Evolutionary conservation across 2,329 filamentous ascomycete species (phyloP), one percentile per base, ranked within the genome.

Genomic region (Ceratocystiopsis sp.): DNA sequence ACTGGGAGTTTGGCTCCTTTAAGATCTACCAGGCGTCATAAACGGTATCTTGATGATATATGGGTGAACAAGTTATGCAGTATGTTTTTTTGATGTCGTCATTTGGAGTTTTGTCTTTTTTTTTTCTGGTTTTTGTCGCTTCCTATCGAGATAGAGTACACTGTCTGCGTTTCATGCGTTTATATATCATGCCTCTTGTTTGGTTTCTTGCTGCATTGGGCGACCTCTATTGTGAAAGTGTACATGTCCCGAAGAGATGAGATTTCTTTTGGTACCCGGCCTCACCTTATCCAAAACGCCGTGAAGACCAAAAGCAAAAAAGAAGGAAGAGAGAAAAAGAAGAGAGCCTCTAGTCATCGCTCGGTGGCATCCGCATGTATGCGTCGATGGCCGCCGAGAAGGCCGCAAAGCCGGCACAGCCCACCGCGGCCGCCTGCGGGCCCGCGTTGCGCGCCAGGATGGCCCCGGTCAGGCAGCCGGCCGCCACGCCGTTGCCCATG

Each of bases 361-460:
- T 75, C 13, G 52, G 51, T 51, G 82, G 81, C 69, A 80, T 80
- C 53, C 83, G 66, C 84, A 95, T 84, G 59, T 85, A 95, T 34
- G 76, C 77, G 68, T 96, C 89, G 58, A 96, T 95, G 1, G 87
- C 89, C 14, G 83, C 78, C 59, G 78, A 84, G 54, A 96, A 96
- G 1, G 84, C 87, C 45, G 91, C 91, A 61, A 98, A 98, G 1
- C 89, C 91, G 13, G 77, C 82, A 60, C 89, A 96, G 1, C 91
- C 91, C 4, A 93, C 71, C 2, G 78, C 80, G 41, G 84, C 82
- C 32, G 89, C 91, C 64, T 91, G 84, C 9, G 91, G 91, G 0
- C 91, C 91, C 1, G 84, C 89, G 53, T 81, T 84, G 49, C 82
- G 77, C 40, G 85, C 89, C 49, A 98, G 62, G 43, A 91, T 82